Conservation (phyloP, 108 stramenopile species). For the Schizochytrium sp. region DNA sequence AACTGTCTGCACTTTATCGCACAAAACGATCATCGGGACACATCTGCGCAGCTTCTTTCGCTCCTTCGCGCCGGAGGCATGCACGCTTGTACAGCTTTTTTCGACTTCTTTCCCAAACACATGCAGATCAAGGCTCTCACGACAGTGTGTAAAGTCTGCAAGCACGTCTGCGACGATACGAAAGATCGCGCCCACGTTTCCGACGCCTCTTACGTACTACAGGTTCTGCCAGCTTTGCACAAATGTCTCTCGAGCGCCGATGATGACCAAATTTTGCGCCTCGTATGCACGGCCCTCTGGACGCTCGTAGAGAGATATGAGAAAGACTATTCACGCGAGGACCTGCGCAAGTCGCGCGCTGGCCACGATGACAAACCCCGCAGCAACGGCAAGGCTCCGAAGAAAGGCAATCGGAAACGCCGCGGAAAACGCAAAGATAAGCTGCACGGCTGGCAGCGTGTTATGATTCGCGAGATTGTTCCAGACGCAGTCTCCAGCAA, state of each 20-base stretch:
- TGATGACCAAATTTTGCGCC: not conserved
- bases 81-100: not conserved
- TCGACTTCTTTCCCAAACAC: constrained; percentile 6
- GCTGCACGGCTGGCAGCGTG: not conserved
- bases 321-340: not conserved
- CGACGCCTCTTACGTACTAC: not conserved
- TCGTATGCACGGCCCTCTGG: not conserved
- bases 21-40: not conserved
- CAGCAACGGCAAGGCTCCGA: too few relatives aligned
- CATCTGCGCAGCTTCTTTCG: not conserved
- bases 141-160: not conserved
- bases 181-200: not conserved
- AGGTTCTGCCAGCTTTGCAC: not conserved
- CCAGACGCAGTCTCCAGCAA: not conserved
- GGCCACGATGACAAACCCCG: too few relatives aligned
- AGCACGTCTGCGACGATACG: not conserved
- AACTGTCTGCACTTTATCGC: not conserved
- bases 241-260: not conserved
- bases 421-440: not conserved
- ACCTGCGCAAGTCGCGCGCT: not conserved
- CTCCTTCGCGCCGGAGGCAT: not conserved
- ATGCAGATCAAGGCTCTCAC: not conserved
- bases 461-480: not conserved
- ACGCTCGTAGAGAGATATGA: not conserved
- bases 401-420: too few relatives aligned